Base-by-base conservation (phyloP, 1,139 yeast species). In the Geotrichum cucujoidarum region DNA sequence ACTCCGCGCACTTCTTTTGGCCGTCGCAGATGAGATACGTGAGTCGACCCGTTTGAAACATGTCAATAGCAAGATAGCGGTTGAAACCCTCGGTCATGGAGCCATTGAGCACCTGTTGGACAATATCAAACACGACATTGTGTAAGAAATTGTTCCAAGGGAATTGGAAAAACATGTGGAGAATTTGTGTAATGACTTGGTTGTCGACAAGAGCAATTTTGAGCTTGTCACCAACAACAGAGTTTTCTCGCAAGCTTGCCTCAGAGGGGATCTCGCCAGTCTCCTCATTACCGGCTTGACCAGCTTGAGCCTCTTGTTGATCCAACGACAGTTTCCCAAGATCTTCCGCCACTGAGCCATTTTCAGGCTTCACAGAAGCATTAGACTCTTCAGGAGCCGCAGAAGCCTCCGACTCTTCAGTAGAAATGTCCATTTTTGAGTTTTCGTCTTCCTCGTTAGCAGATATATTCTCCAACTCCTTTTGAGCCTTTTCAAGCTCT, bases 101-200 rank as follows among this genome's bases (percentile, higher is more conserved):
- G 0, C 97, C 98, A 66, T 89, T 90, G 63, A 92, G 77, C 11
- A 92, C 84, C 67, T 92, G 99, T 68, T 94, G 99, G 35, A 92
- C 95, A 57, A 92, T 87, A 67, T 92, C 99, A 70, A 92, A 92
- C 7, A 92, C 97, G 50, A 94, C 98, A 62, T 92, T 92, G 68
- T 92, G 99, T 68, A 95, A 74, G 63, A 92, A 92, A 64, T 92
- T 92, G 67, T 92, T 92, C 98, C 99, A 92, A 4, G 98, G 98
- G 67, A 89, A 92, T 58, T 77, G 76, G 75, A 90, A 85, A 64
- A 92, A 90, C 84, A 92, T 82, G 33, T 80, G 70, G 50, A 90
- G 69, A 47, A 92, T 85, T 44, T 83, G 81, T 40, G 87, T 76
- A 44, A 92, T 76, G 50, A 92, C 83, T 55, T 81, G 81, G 48